Evolutionary conservation across 2,329 filamentous ascomycete genomes (phyloP), one percentile per base, ranked within the genome.

Genomic region (Fusarium piperis): DNA sequence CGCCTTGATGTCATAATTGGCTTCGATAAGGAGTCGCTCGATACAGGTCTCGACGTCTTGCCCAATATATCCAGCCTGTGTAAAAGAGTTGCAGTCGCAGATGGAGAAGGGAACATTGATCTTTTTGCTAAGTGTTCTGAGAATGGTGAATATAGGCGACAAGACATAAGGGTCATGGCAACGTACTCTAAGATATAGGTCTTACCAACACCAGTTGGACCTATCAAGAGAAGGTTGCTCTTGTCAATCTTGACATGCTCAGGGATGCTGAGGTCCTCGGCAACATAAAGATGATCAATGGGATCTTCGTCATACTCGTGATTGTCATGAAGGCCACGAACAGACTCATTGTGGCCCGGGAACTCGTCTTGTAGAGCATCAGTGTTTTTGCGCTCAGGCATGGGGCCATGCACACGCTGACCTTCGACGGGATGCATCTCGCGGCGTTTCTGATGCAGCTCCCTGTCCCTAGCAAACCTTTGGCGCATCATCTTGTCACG

Each of bases 21-120:
- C 91, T 65, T 97, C 94, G 62, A 97, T 93, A 11, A 99, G 86
- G 28, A 99, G 86, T 48, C 96, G 89, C 78, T 98, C 94, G 41
- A 99, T 94, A 76, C 95, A 98, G 1, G 94, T 92, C 79, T 99
- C 96, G n/a, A 95, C 95, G 79, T 99, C 96, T 78, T 98, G 95
- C 32, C 96, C 96, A 74, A 99, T 98, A 77, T 99, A 99, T 28
- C 96, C 95, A 6, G 95, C 95, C 82, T 98, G 95, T 0, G 95
- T 98, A 71, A 98, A 94, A 7, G 95, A 93, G 57, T 96, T 98
- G 81, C 95, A 98, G 81, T 98, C 95, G 68, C 94, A 95, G 81
- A 97, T 97, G 69, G 93, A 94, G 78, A 98, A 97, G 0, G 96
- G 96, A 0, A 98, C 94, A 67, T 96, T 95, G n/a, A 99, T 88